These are phyloP conservation scores for Chalara sp. DNA, from an alignment of 2,329 filamentous ascomycete genomes.

Conservation along the genomic window DNA sequence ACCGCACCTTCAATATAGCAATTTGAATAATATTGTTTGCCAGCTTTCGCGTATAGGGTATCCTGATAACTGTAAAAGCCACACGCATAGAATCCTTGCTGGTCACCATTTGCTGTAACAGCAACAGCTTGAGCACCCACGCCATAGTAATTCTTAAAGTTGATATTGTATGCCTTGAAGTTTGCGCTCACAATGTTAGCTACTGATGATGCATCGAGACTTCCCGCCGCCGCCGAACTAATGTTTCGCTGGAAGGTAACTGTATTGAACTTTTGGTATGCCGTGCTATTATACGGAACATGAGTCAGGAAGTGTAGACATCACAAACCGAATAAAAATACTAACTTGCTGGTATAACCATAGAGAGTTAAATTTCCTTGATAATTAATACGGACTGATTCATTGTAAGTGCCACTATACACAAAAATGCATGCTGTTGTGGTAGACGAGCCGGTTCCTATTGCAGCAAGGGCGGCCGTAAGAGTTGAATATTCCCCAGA, in stretches of 20 bases:
- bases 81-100: constrained; percentile 46
- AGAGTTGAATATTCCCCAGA: constrained; percentile 9
- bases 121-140: constrained; percentile 35
- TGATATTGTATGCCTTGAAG: background rate
- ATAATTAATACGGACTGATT: constrained; percentile 34
- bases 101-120: constrained; percentile 40
- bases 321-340: background rate
- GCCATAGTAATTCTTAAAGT: background rate
- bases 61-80: constrained; percentile 48
- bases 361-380: constrained; percentile 35
- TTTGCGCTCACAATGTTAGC: constrained; percentile 43
- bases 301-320: too few species aligned
- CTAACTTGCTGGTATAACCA: constrained; percentile 38
- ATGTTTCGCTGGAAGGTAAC: constrained; percentile 7
- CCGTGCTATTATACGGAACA: constrained; percentile 3
- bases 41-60: constrained; percentile 40
- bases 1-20: constrained; percentile 45
- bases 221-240: constrained; percentile 9
- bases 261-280: constrained; percentile 8
- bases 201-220: constrained; percentile 35
- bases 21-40: constrained; percentile 46
- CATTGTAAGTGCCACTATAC: constrained; percentile 33
- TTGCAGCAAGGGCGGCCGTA: constrained; percentile 4
- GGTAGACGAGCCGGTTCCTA: constrained; percentile 5
- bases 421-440: constrained; percentile 28